Base-by-base conservation (phyloP, 2,329 filamentous ascomycete species). In the Xylaria sp. region DNA sequence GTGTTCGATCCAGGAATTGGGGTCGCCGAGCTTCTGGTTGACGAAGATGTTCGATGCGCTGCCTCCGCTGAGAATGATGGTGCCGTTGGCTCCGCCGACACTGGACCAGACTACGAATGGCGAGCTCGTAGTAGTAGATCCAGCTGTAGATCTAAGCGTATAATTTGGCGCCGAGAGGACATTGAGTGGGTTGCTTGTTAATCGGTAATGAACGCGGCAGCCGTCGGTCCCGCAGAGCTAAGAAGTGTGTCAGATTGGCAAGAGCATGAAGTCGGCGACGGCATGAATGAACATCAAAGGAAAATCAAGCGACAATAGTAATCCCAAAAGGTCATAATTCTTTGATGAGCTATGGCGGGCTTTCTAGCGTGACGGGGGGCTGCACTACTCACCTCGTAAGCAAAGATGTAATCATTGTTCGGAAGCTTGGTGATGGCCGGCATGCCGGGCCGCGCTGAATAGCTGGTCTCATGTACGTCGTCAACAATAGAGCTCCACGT, bases 401-500 rank as follows among this genome's bases (percentile, higher is more conserved):
- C 68, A 80, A 89, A 87, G 73, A 92, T 86, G 78, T 85, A 91
- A 74, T 87, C 79, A 65, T 84, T 85, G 69, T 86, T 87, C 34
- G 68, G 88, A 82, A 92, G 83, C 75, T 84, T 76, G 1, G 85
- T 82, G 13, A 92, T 83, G 1, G 68, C 68, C 9, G 9, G 83
- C 79, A 78, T 79, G 25, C 77, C 78, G 74, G 70, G 68, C 15
- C 70, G 57, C 13, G 70, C 66, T 44, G 58, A 20, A 50, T 72
- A 73, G n/a, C 39, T 48, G 7, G 7, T 78, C 73, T 90, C 90
- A 54, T 85, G 81, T 52, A 90, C 89, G 72, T 92, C 89, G 66
- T 90, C 83, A 52, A 90, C 84, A 2, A 85, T 80, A 0, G 83
- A 75, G 13, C 84, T 84, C 90, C 90, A 92, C 10, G 78, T 86